Conservation (phyloP, 2,329 filamentous ascomycete species). For the Nakataea oryzae region DNA sequence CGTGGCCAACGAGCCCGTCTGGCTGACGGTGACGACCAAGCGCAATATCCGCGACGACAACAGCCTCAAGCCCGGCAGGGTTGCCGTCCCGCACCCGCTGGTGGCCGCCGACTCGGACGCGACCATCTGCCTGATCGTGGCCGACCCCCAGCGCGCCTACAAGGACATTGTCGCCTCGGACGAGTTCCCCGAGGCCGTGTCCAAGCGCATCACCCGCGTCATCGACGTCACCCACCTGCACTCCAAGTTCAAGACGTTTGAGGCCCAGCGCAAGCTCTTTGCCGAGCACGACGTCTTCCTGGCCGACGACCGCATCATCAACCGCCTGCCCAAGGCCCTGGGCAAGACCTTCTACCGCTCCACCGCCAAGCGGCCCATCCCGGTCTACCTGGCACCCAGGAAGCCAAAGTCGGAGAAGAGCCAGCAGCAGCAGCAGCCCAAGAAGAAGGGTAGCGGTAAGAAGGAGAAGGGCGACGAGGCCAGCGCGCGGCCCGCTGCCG, state of each 20-base stretch:
- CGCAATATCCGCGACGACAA: conserved; percentile 60
- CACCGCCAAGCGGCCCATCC: conserved; percentile 76
- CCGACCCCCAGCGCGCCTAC: conserved; percentile 71
- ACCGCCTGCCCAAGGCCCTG: conserved; percentile 61
- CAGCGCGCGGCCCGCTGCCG: conserved; percentile 44
- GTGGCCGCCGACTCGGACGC: conserved; percentile 49
- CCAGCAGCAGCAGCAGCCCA: conserved; percentile 27
- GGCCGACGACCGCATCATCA: conserved; percentile 77
- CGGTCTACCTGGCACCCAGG: conserved; percentile 52
- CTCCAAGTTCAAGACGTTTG: conserved; percentile 80
- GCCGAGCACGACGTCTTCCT: conserved; percentile 89
- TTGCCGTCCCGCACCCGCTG: conserved; percentile 66
- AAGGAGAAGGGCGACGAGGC: conserved; percentile 9
- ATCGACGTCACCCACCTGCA: conserved; percentile 73
- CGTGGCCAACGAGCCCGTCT: conserved; percentile 41
- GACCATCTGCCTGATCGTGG: conserved; percentile 71
- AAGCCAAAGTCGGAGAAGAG: conserved; percentile 41
- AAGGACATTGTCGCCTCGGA: conserved; percentile 76
- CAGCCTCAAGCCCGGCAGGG: conserved; percentile 74
- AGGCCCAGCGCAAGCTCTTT: conserved; percentile 73
- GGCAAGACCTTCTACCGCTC: conserved; percentile 90
- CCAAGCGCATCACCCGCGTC: conserved; percentile 61
- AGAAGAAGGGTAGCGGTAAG: conserved; percentile 22
- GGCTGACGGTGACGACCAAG: conserved; percentile 55
- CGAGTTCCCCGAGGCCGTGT: conserved; percentile 57